Evolutionary conservation across 176 grass and related monocot genomes (phyloP).

Genomic region (Cymbopogon citratus): DNA sequence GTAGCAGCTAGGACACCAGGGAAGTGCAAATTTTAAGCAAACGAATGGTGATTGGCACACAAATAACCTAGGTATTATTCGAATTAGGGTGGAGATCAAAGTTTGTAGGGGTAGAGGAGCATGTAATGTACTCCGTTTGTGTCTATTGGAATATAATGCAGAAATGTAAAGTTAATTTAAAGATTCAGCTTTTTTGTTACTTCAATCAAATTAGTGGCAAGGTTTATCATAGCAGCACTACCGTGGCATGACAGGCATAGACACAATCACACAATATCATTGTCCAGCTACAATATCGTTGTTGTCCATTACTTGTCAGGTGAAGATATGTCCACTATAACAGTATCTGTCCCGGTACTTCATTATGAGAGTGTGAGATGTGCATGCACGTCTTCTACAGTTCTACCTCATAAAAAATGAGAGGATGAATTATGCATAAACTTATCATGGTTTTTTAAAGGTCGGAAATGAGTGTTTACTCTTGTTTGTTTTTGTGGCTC

Average conservation of each 20-base stretch:
- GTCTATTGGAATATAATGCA: background rate
- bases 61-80: slow-evolving; percentile 7
- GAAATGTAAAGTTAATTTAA: background rate
- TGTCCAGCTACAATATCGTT: background rate
- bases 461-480: background rate
- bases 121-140: slow-evolving; percentile 2
- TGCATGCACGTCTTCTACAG: background rate
- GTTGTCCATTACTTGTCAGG: background rate
- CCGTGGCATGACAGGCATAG: background rate
- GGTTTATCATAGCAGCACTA: background rate
- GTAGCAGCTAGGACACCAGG: slow-evolving; percentile 23
- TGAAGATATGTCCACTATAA: background rate
- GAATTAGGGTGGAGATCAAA: background rate
- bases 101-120: background rate
- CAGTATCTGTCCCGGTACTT: background rate
- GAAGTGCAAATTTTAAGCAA: slow-evolving; percentile 20
- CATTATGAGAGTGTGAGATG: background rate
- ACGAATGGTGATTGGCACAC: slow-evolving; percentile 2
- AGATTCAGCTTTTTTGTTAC: background rate
- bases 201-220: background rate
- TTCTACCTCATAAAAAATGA: background rate
- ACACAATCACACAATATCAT: background rate
- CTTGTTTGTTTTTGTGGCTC: background rate
- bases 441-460: background rate
- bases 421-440: background rate